Conservation (phyloP, 2,329 filamentous ascomycete species). For the Talaromyces piceae region DNA sequence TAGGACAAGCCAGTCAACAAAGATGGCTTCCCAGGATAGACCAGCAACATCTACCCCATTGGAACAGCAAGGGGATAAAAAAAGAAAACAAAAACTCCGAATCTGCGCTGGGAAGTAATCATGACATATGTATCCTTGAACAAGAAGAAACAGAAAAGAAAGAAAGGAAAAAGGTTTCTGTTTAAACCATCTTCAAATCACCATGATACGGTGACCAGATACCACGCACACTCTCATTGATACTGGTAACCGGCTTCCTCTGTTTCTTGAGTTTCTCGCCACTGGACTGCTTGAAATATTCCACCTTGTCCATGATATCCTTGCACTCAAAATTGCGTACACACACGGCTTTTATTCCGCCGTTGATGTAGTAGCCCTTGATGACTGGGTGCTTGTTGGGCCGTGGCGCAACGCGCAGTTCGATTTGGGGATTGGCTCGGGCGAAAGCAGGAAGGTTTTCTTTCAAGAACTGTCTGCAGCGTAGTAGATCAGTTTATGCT, state of each 20-base stretch:
- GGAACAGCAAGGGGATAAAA: not conserved
- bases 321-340: slow-evolving; percentile 76
- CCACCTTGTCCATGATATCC: slow-evolving; percentile 73
- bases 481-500: no score
- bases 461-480: no score
- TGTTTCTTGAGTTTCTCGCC: slow-evolving; percentile 45
- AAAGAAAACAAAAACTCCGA: slow-evolving; percentile 9
- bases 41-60: not conserved
- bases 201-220: slow-evolving; percentile 60
- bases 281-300: slow-evolving; percentile 40
- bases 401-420: slow-evolving; percentile 84
- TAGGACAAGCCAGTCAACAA: not conserved
- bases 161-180: no score
- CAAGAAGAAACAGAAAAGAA: slow-evolving; percentile 11
- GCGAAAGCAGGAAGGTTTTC: slow-evolving; percentile 71
- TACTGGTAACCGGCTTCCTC: slow-evolving; percentile 53
- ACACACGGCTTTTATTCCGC: slow-evolving; percentile 74
- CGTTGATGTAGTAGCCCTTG: slow-evolving; percentile 87
- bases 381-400: slow-evolving; percentile 86
- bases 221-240: slow-evolving; percentile 58
- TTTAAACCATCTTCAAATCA: slow-evolving; percentile 40
- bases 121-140: slow-evolving; percentile 12
- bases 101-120: slow-evolving; percentile 8
- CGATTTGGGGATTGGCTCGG: slow-evolving; percentile 72
- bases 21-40: not conserved